Percentiles rank a stretch among this genome's conserved stretches.
Conservation (phyloP, 75 land plant genomes). For the Sequoia sempervirens region DNA sequence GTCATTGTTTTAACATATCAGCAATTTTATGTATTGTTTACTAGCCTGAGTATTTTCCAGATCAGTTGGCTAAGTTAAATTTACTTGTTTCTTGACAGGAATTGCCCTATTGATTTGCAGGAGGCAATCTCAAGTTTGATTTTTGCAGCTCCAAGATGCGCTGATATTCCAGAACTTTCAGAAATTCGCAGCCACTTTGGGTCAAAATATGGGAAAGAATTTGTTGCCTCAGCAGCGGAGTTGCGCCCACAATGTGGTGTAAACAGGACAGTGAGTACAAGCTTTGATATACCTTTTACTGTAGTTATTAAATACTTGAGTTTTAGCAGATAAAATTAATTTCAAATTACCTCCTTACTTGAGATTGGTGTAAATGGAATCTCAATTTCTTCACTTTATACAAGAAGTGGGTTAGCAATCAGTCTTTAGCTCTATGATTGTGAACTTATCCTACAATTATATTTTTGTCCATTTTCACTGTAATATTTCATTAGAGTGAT, state of each 20-base stretch:
- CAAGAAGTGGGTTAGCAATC: not conserved
- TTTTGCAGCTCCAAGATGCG: constrained; percentile 92
- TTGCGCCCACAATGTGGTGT: constrained; percentile 92
- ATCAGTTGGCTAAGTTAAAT: not conserved
- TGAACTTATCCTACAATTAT: not conserved
- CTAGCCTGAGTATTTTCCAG: not conserved
- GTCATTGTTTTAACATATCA: not conserved
- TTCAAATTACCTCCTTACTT: not conserved
- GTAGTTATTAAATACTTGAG: not conserved
- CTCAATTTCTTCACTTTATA: not conserved
- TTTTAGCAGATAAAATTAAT: constrained; percentile 6
- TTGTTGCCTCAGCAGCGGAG: constrained; percentile 75
- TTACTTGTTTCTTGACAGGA: constrained; percentile 24
- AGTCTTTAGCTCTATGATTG: not conserved
- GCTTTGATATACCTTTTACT: not conserved
- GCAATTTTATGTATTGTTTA: not conserved
- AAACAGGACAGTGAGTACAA: constrained; percentile 57
- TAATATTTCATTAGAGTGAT: not conserved
- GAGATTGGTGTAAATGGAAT: not conserved
- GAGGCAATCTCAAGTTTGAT: constrained; percentile 89
- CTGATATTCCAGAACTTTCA: constrained; percentile 71
- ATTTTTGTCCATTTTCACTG: not conserved
- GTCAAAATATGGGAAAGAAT: constrained; percentile 92
- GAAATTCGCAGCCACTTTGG: constrained; percentile 69
- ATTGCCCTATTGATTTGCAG: constrained; percentile 85